Conservation (phyloP, 2,329 filamentous ascomycete species). For the Scedosporium minutisporum region DNA sequence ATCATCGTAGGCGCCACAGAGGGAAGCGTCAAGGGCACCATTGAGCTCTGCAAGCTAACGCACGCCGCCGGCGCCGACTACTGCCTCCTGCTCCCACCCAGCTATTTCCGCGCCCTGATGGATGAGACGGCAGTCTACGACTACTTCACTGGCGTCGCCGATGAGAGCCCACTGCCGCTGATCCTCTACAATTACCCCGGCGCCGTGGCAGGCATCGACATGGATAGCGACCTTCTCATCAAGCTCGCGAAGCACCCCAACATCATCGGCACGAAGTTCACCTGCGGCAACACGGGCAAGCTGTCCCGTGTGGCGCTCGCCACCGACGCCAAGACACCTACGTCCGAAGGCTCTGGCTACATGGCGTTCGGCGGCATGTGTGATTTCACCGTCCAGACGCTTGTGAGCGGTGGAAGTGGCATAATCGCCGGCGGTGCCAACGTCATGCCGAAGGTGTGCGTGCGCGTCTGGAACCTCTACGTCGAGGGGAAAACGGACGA, state of each 20-base stretch:
- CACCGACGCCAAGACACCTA: conserved; percentile 60
- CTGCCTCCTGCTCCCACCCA: conserved; percentile 68
- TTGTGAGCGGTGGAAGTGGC: conserved; percentile 68
- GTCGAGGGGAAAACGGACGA: conserved; percentile 63
- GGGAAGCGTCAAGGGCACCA: conserved; percentile 71
- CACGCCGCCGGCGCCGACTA: conserved; percentile 67
- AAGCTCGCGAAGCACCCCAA: conserved; percentile 70
- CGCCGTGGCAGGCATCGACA: conserved; percentile 76
- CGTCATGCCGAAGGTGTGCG: conserved; percentile 73
- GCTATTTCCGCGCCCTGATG: conserved; percentile 71
- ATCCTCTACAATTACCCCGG: conserved; percentile 89
- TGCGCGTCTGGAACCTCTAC: conserved; percentile 69
- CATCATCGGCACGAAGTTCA: conserved; percentile 85
- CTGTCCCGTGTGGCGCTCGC: conserved; percentile 71
- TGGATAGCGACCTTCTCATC: conserved; percentile 82
- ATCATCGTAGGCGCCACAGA: conserved; percentile 77
- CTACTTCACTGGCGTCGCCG: conserved; percentile 67
- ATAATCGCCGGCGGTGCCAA: conserved; percentile 84
- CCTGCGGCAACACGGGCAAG: conserved; percentile 83
- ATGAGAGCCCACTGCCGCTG: conserved; percentile 65
- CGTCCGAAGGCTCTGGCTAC: conserved; percentile 52
- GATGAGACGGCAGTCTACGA: conserved; percentile 64
- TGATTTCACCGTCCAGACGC: conserved; percentile 77
- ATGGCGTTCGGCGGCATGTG: conserved; percentile 83
- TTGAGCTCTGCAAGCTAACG: conserved; percentile 61